Evolutionary conservation across 306 rosid genomes (phyloP).

Genomic region (Begonia loranthoides): DNA sequence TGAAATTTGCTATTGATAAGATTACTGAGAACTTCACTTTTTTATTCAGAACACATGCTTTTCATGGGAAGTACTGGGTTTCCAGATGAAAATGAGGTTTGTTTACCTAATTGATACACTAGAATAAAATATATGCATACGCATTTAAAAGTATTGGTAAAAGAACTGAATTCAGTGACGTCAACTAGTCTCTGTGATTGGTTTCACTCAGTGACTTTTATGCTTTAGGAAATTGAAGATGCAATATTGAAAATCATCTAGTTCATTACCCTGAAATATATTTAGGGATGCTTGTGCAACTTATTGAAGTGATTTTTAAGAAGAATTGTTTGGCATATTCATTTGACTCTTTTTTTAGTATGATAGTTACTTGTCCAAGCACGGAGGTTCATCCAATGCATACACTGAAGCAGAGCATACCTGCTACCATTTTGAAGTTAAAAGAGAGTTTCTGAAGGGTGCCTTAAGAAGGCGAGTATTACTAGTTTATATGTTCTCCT

Average conservation of each 20-base stretch:
- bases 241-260: too few species aligned
- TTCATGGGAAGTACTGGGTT: constrained; percentile 93
- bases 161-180: too few species aligned
- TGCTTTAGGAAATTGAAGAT: too few species aligned
- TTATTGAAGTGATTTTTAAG: constrained; percentile 3
- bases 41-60: constrained; percentile 83
- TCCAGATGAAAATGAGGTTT: constrained; percentile 97
- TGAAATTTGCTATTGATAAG: too few species aligned
- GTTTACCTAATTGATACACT: constrained; percentile 16
- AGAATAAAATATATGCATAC: not conserved
- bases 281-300: too few species aligned
- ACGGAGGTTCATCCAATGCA: constrained; percentile 95
- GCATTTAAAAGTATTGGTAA: too few species aligned
- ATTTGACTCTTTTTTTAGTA: constrained; percentile 58
- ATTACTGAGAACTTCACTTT: not conserved
- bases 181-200: too few species aligned
- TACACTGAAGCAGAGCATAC: constrained; percentile 86
- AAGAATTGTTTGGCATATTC: constrained; percentile 14
- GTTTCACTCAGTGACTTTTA: too few species aligned
- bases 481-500: not conserved
- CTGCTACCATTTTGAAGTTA: constrained; percentile 97
- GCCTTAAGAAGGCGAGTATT: constrained; percentile 69
- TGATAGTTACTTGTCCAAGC: constrained; percentile 96
- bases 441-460: constrained; percentile 73
- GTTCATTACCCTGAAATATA: too few species aligned